Base-by-base conservation (phyloP, 2,329 filamentous ascomycete species). In the Clarireedia monteithiana region DNA sequence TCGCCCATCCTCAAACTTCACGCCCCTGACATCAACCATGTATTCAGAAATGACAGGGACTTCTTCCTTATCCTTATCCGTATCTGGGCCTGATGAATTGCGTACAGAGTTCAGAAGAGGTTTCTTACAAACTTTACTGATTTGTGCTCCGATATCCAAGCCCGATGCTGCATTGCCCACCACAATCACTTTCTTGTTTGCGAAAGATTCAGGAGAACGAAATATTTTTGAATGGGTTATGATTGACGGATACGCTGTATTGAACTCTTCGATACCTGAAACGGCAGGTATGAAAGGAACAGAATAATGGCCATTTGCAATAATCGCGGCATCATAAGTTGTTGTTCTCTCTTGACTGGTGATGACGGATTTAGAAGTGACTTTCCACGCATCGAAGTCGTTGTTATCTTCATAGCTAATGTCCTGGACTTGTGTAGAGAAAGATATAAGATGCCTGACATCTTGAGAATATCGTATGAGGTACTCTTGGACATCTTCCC, bases 131-230 rank as follows among this genome's bases (percentile, higher is more conserved):
- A 83, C 76, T 5, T 73, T 67, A 50, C 78, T 80, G 63, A 96
- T 86, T 68, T 96, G 92, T 2, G 77, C 73, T 15, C 86, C 85
- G 63, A 97, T 89, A 66, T 97, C 92, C 15, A 90, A 73, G 0
- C 90, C 92, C 0, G 89, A 95, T 0, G 91, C 87, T 0, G 86
- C 86, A 64, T 89, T 94, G 9, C 92, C 92, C 0, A 96, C 83
- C 0, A 96, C 79, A 5, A 96, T 71, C 10, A 94, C 88, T 70
- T 89, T 95, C 69, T 88, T 87, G 53, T 74, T 77, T 1, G 68
- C 67, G 64, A 85, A 96, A 0, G 74, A 66, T 17, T 81, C 77
- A 0, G 88, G 80, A 0, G 72, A 77, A 42, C 91, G 84, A 67
- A 91, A 97, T 56, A 83, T 82, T 69, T 94, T 96, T 1, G 91